Conservation (phyloP, 345 rosid species). For the Rhodamnia rubescens region DNA sequence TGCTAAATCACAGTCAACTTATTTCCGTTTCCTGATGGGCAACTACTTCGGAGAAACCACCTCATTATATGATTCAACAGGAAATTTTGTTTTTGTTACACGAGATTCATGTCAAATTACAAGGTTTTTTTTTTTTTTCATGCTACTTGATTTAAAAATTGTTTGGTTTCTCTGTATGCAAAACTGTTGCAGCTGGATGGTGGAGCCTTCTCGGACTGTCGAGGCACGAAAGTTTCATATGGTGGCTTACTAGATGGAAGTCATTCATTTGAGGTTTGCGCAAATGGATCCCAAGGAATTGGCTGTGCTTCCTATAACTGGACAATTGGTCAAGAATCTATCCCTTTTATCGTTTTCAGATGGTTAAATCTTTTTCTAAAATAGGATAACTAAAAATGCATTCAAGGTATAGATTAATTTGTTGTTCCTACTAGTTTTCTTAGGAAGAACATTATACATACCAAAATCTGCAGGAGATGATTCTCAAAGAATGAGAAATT, state of each 20-base stretch:
- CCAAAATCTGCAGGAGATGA: neutral
- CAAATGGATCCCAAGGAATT: slow-evolving; percentile 30
- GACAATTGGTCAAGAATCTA: slow-evolving; percentile 62
- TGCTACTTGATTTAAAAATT: neutral
- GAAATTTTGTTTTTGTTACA: neutral
- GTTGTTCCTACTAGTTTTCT: neutral
- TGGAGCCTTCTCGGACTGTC: slow-evolving; percentile 43
- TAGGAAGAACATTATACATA: neutral
- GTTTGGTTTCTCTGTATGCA: neutral
- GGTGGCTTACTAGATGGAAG: slow-evolving; percentile 56
- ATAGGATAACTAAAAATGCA: neutral
- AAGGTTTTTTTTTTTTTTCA: neutral
- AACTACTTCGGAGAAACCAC: neutral
- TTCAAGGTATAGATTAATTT: neutral
- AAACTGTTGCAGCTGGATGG: slow-evolving; percentile 58
- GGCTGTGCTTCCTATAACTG: slow-evolving; percentile 60
- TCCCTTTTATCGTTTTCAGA: neutral
- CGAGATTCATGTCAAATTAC: neutral
- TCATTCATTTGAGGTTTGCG: slow-evolving; percentile 70
- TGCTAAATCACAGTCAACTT: neutral
- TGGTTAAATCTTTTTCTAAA: neutral
- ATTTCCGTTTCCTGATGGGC: neutral
- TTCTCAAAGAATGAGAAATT: neutral
- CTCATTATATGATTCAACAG: neutral
- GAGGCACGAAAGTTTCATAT: slow-evolving; percentile 31